Base-by-base conservation (phyloP, 2,329 filamentous ascomycete genomes). In the Colletotrichum tabaci region DNA sequence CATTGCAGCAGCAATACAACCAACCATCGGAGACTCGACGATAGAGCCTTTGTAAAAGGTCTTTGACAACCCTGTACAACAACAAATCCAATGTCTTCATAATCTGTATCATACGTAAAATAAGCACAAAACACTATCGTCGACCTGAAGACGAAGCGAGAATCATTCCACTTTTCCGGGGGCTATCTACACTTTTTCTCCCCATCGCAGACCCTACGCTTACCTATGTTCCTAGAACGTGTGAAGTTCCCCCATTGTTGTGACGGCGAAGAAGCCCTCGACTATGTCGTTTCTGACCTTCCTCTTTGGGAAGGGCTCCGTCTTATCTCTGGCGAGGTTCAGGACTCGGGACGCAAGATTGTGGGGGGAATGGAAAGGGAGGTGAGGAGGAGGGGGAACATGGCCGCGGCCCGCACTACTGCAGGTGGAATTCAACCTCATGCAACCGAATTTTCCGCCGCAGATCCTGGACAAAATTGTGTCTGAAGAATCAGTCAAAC, bases 401-500 rank as follows among this genome's bases (percentile, higher is more conserved):
- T 30, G 26, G 26, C 26, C 26, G 26, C 5, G 46, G 52, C 44
- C 42, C 44, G 52, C 58, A 49, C 65, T 72, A 60, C 68, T 69
- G 69, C 65, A 72, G 58, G 69, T 72, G 65, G 60, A 72, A 63
- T 69, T 46, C 47, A 47, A 60, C 65, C 15, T 55, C 69, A 35
- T 30, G 26, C 52, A 50, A 38, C 46, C 46, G 9, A 23, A 13
- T 13, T 15, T 66, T 30, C 44, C 49, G 67, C 55, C 62, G 55
- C 62, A 66, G 38, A n/a, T 70, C 61, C 18, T 68, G 50, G 16
- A 35, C 16, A 52, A 57, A 8, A 8, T 9, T 23, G 12, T 44
- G 46, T 58, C 46, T 40, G 44, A 57, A 35, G 10, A 40, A 30
- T 23, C 30, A n/a, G 58, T 50, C 5, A 21, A 56, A 38, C 3